phyloP scores from a whole-genome alignment of 1,284 basidiomycete species.

The Termitomyces sp. region DNA sequence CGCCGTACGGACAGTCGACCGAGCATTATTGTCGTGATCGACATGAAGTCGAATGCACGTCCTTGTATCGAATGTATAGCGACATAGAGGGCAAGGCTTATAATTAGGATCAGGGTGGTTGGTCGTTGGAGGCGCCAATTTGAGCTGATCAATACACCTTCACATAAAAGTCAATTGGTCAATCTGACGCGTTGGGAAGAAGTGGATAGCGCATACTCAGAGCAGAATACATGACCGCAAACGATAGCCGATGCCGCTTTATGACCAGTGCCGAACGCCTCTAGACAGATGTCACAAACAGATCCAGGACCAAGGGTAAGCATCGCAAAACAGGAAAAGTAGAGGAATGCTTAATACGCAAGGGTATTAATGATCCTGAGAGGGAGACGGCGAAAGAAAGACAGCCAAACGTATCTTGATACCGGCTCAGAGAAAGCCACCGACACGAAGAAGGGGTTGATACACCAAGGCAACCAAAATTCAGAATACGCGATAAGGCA shows the following conservation, averaged over 20 bases:
- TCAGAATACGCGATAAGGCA: too few species aligned
- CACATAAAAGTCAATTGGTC: conserved; percentile 5
- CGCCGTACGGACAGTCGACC: conserved; percentile 3
- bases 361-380: conserved; percentile 8
- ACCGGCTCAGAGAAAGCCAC: too few species aligned
- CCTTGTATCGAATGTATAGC: conserved; percentile 32
- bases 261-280: conserved; percentile 34
- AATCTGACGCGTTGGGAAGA: neutral
- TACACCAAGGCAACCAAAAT: too few species aligned
- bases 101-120: conserved; percentile 16
- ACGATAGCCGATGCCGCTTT: conserved; percentile 43
- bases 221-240: conserved; percentile 51
- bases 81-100: conserved; percentile 40
- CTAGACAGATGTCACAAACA: conserved; percentile 50
- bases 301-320: conserved; percentile 42
- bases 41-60: conserved; percentile 38
- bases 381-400: neutral
- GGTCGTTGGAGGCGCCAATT: neutral
- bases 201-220: conserved; percentile 28
- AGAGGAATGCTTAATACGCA: conserved; percentile 16
- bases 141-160: conserved; percentile 34
- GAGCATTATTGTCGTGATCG: conserved; percentile 29
- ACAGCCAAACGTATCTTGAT: neutral
- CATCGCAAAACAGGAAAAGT: conserved; percentile 30
- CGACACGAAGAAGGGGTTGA: neutral